phyloP scores from a whole-genome alignment of 2,329 filamentous ascomycete species.

The Saccharata proteae region DNA sequence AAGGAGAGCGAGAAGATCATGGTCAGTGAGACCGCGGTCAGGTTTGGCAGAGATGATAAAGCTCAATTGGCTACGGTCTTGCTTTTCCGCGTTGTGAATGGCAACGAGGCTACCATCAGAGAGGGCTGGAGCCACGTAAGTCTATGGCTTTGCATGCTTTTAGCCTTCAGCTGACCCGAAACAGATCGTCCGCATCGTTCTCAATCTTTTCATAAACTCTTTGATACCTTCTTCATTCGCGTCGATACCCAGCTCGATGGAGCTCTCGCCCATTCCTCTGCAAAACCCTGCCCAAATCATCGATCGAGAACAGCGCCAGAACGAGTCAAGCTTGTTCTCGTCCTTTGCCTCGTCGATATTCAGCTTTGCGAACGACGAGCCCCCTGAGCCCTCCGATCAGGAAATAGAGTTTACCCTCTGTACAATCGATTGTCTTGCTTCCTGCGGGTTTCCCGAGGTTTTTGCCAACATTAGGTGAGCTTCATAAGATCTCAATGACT shows the following conservation, averaged over 20 bases:
- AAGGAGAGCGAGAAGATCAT: slow-evolving; percentile 89
- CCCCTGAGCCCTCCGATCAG: slow-evolving; percentile 92
- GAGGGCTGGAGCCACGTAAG: slow-evolving; percentile 69
- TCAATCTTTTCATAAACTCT: slow-evolving; percentile 93
- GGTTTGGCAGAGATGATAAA: slow-evolving; percentile 85
- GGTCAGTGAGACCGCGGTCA: slow-evolving; percentile 95
- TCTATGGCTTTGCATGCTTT: slow-evolving; percentile 14
- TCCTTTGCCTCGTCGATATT: slow-evolving; percentile 94
- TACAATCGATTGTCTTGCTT: slow-evolving; percentile 86
- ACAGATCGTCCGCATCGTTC: slow-evolving; percentile 81
- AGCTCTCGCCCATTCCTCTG: slow-evolving; percentile 71
- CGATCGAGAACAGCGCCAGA: slow-evolving; percentile 66
- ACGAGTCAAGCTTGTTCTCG: slow-evolving; percentile 79
- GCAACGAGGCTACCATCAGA: slow-evolving; percentile 65
- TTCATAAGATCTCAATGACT: slow-evolving; percentile 8
- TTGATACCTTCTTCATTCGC: slow-evolving; percentile 72
- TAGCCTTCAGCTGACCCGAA: slow-evolving; percentile 13
- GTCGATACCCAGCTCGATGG: slow-evolving; percentile 50
- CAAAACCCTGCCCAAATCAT: slow-evolving; percentile 88
- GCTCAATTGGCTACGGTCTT: slow-evolving; percentile 89
- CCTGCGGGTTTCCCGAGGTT: slow-evolving; percentile 73
- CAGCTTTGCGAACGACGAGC: slow-evolving; percentile 97
- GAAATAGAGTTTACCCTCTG: slow-evolving; percentile 92
- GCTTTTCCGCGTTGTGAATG: slow-evolving; percentile 82
- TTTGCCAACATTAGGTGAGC: slow-evolving; percentile 71